Evolutionary conservation across 2,329 filamentous ascomycete species (phyloP).

Genomic region (Eutypa lata): DNA sequence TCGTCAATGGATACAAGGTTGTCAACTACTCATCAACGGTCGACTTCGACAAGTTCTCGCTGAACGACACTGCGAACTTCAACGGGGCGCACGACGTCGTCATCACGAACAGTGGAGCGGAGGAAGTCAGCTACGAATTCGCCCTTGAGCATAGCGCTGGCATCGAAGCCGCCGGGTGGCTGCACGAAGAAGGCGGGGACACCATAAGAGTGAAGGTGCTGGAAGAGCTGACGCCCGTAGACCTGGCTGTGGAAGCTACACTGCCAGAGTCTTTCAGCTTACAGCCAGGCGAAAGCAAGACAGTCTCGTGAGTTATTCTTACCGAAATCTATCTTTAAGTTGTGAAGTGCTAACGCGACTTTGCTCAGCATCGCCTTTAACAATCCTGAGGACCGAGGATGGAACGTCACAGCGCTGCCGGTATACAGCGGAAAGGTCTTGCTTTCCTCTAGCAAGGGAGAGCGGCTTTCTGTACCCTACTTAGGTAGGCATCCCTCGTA

Average conservation of each 20-base stretch:
- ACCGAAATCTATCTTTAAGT: not conserved
- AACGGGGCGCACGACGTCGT: constrained; percentile 16
- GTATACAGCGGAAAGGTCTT: constrained; percentile 33
- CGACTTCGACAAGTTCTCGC: constrained; percentile 35
- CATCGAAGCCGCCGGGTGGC: constrained; percentile 29
- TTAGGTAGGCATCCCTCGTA: constrained; percentile 16
- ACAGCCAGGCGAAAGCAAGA: constrained; percentile 21
- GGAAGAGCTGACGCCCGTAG: constrained; percentile 16
- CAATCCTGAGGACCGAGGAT: constrained; percentile 22
- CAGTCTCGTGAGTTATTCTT: constrained; percentile 14
- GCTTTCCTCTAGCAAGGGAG: constrained; percentile 27
- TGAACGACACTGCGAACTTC: constrained; percentile 43
- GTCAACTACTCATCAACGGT: constrained; percentile 35
- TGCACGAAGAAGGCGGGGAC: constrained; percentile 3
- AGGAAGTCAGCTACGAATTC: constrained; percentile 31
- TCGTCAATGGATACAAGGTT: constrained; percentile 40
- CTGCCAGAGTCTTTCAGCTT: constrained; percentile 21
- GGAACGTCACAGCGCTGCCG: constrained; percentile 27
- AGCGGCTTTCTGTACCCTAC: constrained; percentile 31
- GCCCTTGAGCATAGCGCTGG: constrained; percentile 29
- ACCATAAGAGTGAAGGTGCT: constrained; percentile 15
- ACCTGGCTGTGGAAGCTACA: constrained; percentile 12
- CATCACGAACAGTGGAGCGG: constrained; percentile 35
- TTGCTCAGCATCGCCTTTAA: constrained; percentile 24
- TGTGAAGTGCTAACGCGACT: not conserved